These are phyloP conservation scores for Zalaria obscura DNA, from an alignment of 2,329 filamentous ascomycete genomes.

Conservation along the genomic window DNA sequence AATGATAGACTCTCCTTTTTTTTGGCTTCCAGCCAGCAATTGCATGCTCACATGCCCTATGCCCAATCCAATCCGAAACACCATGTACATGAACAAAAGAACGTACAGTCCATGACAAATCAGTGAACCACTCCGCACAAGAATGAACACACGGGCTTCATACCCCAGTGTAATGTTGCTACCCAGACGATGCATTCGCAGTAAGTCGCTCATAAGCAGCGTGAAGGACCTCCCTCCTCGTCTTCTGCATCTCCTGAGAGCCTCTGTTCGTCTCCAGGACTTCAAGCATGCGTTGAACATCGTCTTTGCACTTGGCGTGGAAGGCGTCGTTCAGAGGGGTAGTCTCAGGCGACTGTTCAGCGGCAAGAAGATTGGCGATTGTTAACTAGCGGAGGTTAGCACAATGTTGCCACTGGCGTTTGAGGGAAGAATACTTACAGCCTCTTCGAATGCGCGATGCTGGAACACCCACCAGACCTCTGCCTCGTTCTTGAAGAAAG, in stretches of 20 bases:
- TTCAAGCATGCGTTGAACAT: conserved; percentile 29
- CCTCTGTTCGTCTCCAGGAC: conserved; percentile 29
- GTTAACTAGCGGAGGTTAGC: conserved; percentile 4
- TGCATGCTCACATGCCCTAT: no score
- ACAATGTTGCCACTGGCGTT: not conserved
- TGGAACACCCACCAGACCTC: conserved; percentile 78
- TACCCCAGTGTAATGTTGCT: no score
- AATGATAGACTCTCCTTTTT: no score
- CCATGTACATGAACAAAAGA: no score
- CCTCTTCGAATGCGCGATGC: conserved; percentile 66
- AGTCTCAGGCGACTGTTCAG: conserved; percentile 3
- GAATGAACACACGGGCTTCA: no score
- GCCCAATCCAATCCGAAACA: no score
- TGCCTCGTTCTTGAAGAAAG: conserved; percentile 54
- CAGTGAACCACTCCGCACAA: no score
- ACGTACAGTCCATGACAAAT: no score
- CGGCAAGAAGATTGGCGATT: conserved; percentile 7
- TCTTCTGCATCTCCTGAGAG: conserved; percentile 33
- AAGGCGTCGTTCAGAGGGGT: conserved; percentile 15
- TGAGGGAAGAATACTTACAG: conserved; percentile 35
- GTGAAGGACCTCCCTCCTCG: conserved; percentile 30
- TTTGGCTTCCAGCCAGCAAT: no score
- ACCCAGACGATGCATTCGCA: not conserved
- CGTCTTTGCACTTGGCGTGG: conserved; percentile 24
- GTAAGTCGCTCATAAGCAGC: conserved; percentile 24